phyloP scores from a whole-genome alignment of 495 filamentous ascomycete species.

The Beverwykella pulmonaria region DNA sequence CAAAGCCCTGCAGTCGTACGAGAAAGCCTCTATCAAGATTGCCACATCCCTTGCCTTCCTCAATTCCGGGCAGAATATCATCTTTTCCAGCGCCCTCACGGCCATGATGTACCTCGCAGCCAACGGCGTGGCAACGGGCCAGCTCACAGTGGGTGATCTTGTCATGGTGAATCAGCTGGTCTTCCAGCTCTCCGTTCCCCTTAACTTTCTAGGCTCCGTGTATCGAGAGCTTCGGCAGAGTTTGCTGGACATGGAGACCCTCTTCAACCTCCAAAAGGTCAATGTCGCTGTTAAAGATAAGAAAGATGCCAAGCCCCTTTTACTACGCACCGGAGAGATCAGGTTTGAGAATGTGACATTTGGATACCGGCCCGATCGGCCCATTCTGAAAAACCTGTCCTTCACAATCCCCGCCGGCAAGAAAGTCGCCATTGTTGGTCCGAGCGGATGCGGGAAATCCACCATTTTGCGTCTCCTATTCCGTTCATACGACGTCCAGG shows the following conservation, averaged over 20 bases:
- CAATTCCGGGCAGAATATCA: conserved; percentile 97
- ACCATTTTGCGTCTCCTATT: conserved; percentile 89
- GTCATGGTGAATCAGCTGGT: conserved; percentile 99
- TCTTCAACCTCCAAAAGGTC: conserved; percentile 98
- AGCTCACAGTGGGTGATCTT: conserved; percentile 88
- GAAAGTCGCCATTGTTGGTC: conserved; percentile 94
- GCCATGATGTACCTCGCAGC: conserved; percentile 98
- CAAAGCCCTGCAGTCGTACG: conserved; percentile 79
- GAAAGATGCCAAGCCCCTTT: conserved; percentile 69
- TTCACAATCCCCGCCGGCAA: conserved; percentile 92
- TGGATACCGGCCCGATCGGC: conserved; percentile 83
- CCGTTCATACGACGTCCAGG: conserved; percentile 89
- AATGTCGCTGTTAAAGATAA: conserved; percentile 83
- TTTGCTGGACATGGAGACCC: conserved; percentile 94
- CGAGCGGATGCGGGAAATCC: conserved; percentile 94
- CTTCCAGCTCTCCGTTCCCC: conserved; percentile 92
- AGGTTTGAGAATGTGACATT: conserved; percentile 93
- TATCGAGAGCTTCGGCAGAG: conserved; percentile 96
- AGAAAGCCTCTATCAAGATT: conserved; percentile 93
- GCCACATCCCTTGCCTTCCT: conserved; percentile 89
- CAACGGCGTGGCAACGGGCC: conserved; percentile 78
- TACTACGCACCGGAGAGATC: conserved; percentile 81
- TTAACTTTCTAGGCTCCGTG: conserved; percentile 95
- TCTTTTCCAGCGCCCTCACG: conserved; percentile 91
- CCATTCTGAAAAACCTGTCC: conserved; percentile 81